These are phyloP conservation scores for Coemansia sp. DNA, from an alignment of 192 early-diverging fungal species.

Conservation along the genomic window DNA sequence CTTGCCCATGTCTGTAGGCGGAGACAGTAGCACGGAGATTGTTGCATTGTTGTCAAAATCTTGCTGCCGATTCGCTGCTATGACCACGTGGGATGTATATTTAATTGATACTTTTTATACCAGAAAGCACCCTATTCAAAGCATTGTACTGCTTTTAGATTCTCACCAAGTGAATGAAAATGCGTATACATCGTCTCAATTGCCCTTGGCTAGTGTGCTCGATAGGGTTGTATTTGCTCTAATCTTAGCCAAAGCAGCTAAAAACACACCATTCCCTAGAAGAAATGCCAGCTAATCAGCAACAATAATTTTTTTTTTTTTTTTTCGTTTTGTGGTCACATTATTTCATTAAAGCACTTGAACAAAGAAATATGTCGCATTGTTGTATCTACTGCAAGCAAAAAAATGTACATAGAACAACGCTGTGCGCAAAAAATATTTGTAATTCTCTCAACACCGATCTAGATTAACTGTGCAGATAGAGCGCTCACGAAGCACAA, in stretches of 20 bases:
- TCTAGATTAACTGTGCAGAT: slow-evolving; percentile 34
- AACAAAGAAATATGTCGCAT: neutral
- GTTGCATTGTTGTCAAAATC: neutral
- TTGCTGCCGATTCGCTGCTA: neutral
- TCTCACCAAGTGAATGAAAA: neutral
- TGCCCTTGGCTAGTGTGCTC: neutral
- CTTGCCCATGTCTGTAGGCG: neutral
- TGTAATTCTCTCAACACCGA: slow-evolving; percentile 11
- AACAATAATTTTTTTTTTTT: neutral
- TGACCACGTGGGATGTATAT: neutral
- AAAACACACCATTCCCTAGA: neutral
- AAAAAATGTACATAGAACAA: neutral
- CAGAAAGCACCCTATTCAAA: neutral
- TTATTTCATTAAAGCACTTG: neutral
- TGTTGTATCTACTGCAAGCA: slow-evolving; percentile 1
- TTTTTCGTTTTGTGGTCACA: neutral
- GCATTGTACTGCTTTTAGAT: neutral
- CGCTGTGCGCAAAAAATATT: neutral
- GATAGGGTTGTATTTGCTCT: neutral
- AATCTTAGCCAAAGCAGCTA: neutral
- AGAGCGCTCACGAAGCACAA: slow-evolving; percentile 27
- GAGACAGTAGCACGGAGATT: neutral
- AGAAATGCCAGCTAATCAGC: neutral
- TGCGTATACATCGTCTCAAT: neutral
- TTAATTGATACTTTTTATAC: neutral